Evolutionary conservation across 371 early-diverging fungal species (phyloP), one percentile per base, ranked within the genome.

Genomic region (Rhizopus stolonifer): DNA sequence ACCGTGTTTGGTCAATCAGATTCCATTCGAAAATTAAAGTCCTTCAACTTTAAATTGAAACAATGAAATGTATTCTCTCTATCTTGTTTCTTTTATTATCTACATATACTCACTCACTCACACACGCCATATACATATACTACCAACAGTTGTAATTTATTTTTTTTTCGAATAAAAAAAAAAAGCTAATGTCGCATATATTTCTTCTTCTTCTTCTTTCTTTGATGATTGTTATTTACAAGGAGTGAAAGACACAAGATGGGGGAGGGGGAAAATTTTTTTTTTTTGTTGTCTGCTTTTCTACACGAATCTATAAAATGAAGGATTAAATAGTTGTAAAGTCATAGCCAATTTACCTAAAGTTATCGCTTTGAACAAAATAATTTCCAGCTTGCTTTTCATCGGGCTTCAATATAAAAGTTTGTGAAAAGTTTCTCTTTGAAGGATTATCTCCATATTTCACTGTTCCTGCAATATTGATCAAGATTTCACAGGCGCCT

Each of bases 361-460:
- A 79, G 47, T 69, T 77, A 45, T 83, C 83, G 19, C 81, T 81
- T 60, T 81, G 78, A 53, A 85, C 75, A 60, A 72, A 85, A 47
- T 71, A 80, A 42, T 68, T 79, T 21, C 74, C 76, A 13, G 65
- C 72, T 49, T 77, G 67, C 6, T 69, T 67, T 49, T 71, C 69
- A 34, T 82, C 81, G 6, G 86, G 86, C 49, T 76, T 73, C 39
- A 89, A 63, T n/a, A 86, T 75, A 70, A 89, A 87, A 1, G 83
- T 74, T 46, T 89, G 87, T 1, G 79, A 74, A 59, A 89, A 89
- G 3, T 68, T 64, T 19, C 79, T 74, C 9, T 74, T 65, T 2
- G 58, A 54, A 17, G 74, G 63, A 42, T 80, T 80, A 26, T 83
- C 79, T 33, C 73, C 79, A 49, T 83, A 88, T 61, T 77, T 76